Evolutionary conservation across 257 asterid genomes (phyloP), one percentile per base, ranked within the genome.

Genomic region (Ophiorrhiza pumila): DNA sequence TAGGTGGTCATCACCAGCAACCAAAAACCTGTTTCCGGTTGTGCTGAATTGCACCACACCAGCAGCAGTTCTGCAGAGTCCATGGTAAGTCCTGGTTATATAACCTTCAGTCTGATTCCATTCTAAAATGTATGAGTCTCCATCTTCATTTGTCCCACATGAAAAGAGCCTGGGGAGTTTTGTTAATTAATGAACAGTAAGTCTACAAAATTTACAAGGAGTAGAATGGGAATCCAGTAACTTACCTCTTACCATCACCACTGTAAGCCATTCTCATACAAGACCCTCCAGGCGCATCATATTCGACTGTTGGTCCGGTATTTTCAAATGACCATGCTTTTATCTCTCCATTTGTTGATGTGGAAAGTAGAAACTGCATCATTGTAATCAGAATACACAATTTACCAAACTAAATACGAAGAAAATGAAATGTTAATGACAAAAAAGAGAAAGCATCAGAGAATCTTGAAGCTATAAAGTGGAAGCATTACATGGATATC

Each of bases 261-360:
- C 88, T 80, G 65, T 83, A 91, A 65, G 83, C 83, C 90, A 91
- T 89, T 81, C 85, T 89, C 87, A 77, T 77, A 73, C 83, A 78
- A 78, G 85, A 86, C 34, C 68, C 69, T 68, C 86, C 88, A 32
- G 94, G 94, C 57, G 91, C 83, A 75, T 80, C 68, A 27, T 79
- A 86, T 15, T 80, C 73, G 42, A 84, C 72, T 78, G 82, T 77
- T 29, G 87, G 75, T 39, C 89, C 92, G 12, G 39, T 13, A 71
- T 75, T 63, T 66, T 87, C 90, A 69, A 73, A 91, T 31, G 87
- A 37, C 96, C 97, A 91, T 59, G 85, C 86, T 81, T 84, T 89
- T 70, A 91, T 89, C 85, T 89, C 92, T 71, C 96, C 97, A 76
- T 75, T 83, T 46, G 73, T 82, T 45, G 97, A 82, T 69, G 87